These are phyloP conservation scores for Talaromyces sp. DNA, from an alignment of 2,329 filamentous ascomycete species.

Conservation along the genomic window DNA sequence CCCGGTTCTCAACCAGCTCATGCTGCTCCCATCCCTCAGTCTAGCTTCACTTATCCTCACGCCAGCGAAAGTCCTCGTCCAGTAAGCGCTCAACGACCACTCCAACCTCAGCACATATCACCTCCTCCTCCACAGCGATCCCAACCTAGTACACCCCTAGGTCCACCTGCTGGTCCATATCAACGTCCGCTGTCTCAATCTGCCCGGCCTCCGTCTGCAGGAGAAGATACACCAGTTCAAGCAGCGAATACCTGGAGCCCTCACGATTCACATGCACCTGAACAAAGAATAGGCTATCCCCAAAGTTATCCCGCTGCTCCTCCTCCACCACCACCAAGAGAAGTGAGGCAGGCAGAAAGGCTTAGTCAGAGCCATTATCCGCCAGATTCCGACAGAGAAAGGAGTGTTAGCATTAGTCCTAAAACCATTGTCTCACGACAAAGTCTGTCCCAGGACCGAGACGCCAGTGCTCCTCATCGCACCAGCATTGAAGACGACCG, in stretches of 20 bases:
- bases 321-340: slow-evolving; percentile 39
- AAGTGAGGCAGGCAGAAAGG: slow-evolving; percentile 33
- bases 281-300: slow-evolving; percentile 28
- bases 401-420: slow-evolving; percentile 72
- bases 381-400: slow-evolving; percentile 61
- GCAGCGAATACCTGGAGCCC: slow-evolving; percentile 33
- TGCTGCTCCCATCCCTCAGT: slow-evolving; percentile 36
- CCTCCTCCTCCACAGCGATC: slow-evolving; percentile 37
- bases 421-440: slow-evolving; percentile 54
- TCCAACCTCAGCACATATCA: slow-evolving; percentile 36
- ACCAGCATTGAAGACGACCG: slow-evolving; percentile 30
- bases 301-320: slow-evolving; percentile 28
- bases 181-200: slow-evolving; percentile 36
- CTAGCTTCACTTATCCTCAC: slow-evolving; percentile 31
- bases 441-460: slow-evolving; percentile 28
- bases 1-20: slow-evolving; percentile 40
- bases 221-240: slow-evolving; percentile 31
- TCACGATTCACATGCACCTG: slow-evolving; percentile 29
- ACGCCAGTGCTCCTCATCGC: slow-evolving; percentile 22
- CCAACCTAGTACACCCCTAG: slow-evolving; percentile 49
- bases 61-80: slow-evolving; percentile 36
- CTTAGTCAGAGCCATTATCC: slow-evolving; percentile 33
- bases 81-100: slow-evolving; percentile 28
- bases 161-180: slow-evolving; percentile 39
- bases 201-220: slow-evolving; percentile 36